These are phyloP conservation scores for Xylaria nigripes DNA, from an alignment of 495 filamentous ascomycete species.

Conservation along the genomic window DNA sequence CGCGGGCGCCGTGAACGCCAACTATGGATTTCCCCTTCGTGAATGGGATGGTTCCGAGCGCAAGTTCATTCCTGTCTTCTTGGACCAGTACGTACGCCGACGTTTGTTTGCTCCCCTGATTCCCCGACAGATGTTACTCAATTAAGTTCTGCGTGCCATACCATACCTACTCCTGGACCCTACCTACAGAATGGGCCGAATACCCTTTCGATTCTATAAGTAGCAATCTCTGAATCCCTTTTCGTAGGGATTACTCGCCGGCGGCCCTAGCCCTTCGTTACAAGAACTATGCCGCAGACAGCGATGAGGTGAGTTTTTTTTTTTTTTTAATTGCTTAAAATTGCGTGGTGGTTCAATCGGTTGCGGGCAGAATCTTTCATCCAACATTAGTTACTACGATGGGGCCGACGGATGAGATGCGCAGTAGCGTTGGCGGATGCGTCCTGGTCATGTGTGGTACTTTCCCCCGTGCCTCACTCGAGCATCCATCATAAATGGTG, in stretches of 20 bases:
- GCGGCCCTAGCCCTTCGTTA: constrained; percentile 43
- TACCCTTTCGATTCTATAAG: background rate
- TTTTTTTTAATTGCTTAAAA: background rate
- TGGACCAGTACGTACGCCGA: constrained; percentile 25
- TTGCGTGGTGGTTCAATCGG: background rate
- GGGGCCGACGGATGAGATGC: background rate
- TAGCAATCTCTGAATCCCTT: background rate
- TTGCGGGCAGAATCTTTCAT: background rate
- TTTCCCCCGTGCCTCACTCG: constrained; percentile 2
- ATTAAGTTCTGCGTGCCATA: background rate
- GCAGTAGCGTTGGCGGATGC: constrained; percentile 7
- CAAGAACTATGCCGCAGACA: constrained; percentile 35
- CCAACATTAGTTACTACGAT: background rate
- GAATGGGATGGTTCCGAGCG: constrained; percentile 44
- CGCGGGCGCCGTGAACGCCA: constrained; percentile 25
- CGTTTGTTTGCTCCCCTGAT: background rate
- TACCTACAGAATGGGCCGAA: background rate
- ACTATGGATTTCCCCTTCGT: constrained; percentile 22
- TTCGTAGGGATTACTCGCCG: constrained; percentile 43
- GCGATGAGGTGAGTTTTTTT: constrained; percentile 32
- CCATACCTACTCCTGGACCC: background rate
- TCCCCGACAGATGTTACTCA: background rate
- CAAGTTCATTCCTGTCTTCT: constrained; percentile 52
- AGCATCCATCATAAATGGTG: background rate
- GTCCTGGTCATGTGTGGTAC: constrained; percentile 7